These are phyloP conservation scores for Anethum foeniculum DNA, from an alignment of 140 eudicot genomes.

Conservation along the genomic window DNA sequence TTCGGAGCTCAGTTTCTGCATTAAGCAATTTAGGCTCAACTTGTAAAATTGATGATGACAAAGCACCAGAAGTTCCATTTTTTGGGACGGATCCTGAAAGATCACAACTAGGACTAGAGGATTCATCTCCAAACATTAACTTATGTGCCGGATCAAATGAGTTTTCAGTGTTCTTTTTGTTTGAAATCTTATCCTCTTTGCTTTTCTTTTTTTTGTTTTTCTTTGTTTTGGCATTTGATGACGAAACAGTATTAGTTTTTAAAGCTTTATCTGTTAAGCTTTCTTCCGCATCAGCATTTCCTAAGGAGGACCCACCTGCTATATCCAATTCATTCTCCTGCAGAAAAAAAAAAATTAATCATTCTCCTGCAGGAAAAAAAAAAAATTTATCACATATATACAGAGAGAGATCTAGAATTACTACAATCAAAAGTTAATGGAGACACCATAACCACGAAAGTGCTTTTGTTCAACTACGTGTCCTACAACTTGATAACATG, in stretches of 20 bases:
- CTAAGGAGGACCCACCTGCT: slow-evolving; percentile 20
- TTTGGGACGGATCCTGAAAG: slow-evolving; percentile 23
- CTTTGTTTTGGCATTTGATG: slow-evolving; percentile 52
- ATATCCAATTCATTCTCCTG: slow-evolving; percentile 49
- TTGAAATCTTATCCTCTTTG: slow-evolving; percentile 29
- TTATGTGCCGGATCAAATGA: slow-evolving; percentile 31
- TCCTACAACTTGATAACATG: background rate
- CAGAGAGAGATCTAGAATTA: background rate
- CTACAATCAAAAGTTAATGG: background rate
- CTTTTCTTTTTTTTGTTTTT: slow-evolving; percentile 75
- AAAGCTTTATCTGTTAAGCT: slow-evolving; percentile 17
- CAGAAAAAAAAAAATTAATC: slow-evolving; percentile 1
- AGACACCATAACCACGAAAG: background rate
- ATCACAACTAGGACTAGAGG: slow-evolving; percentile 21
- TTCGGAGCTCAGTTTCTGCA: slow-evolving; percentile 80
- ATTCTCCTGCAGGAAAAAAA: too few relatives aligned
- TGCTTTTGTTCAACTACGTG: background rate
- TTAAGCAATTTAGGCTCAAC: slow-evolving; percentile 74
- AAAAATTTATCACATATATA: too few relatives aligned
- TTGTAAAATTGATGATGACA: slow-evolving; percentile 41
- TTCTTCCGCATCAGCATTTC: slow-evolving; percentile 16
- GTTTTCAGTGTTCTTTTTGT: slow-evolving; percentile 10
- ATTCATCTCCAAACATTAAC: slow-evolving; percentile 38
- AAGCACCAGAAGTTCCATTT: slow-evolving; percentile 16
- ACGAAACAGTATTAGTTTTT: slow-evolving; percentile 10